Conservation (phyloP, 805 yeast species). For the Tetrapisispora iriomotensis region DNA sequence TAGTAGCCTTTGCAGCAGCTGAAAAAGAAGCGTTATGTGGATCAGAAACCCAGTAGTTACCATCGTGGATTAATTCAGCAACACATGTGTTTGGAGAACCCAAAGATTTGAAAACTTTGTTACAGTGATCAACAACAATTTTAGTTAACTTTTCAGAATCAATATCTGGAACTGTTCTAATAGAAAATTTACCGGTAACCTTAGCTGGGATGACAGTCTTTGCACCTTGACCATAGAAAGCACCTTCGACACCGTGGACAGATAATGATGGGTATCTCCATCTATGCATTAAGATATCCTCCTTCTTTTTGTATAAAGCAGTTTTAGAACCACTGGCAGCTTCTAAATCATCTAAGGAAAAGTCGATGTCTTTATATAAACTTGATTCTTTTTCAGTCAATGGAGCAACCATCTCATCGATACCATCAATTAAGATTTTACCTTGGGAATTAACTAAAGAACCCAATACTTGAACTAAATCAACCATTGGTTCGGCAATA, state of each 20-base stretch:
- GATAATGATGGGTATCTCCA: slow-evolving; percentile 98
- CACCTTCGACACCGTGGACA: slow-evolving; percentile 96
- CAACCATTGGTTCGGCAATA: slow-evolving; percentile 95
- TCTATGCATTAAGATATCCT: slow-evolving; percentile 89
- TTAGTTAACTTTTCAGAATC: slow-evolving; percentile 69
- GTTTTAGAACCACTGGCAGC: slow-evolving; percentile 85
- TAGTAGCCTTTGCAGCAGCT: slow-evolving; percentile 91
- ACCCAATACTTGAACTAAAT: slow-evolving; percentile 67
- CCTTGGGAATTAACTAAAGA: slow-evolving; percentile 75
- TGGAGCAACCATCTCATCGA: slow-evolving; percentile 91
- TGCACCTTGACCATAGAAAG: slow-evolving; percentile 90
- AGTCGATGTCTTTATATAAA: slow-evolving; percentile 79
- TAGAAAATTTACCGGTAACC: slow-evolving; percentile 89
- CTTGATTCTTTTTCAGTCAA: slow-evolving; percentile 69
- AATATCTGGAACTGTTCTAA: slow-evolving; percentile 95
- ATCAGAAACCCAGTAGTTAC: slow-evolving; percentile 92
- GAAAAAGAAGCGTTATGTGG: slow-evolving; percentile 88
- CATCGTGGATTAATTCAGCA: slow-evolving; percentile 82
- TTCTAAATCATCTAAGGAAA: slow-evolving; percentile 72
- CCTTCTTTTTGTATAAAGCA: slow-evolving; percentile 63
- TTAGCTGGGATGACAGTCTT: slow-evolving; percentile 96
- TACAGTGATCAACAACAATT: slow-evolving; percentile 62
- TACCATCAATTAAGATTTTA: slow-evolving; percentile 76
- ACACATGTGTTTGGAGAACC: slow-evolving; percentile 66
- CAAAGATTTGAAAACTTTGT: slow-evolving; percentile 54